Evolutionary conservation across 345 rosid genomes (phyloP).

Genomic region (Barbarea vulgaris): DNA sequence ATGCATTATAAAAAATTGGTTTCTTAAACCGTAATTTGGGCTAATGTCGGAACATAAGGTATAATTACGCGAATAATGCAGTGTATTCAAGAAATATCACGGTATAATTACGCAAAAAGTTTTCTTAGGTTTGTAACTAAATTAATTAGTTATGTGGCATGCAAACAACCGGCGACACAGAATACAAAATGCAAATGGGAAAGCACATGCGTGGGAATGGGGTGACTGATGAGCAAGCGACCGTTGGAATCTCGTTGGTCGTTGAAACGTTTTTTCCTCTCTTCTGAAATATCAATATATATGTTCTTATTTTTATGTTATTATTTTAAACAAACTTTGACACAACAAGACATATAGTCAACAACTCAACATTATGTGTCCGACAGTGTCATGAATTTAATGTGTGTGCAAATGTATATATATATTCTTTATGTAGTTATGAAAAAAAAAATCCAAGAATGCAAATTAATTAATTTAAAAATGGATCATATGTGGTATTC

Average conservation of each 20-base stretch:
- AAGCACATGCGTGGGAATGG: constrained; percentile 35
- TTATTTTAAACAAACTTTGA: neutral
- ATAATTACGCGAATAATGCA: constrained; percentile 16
- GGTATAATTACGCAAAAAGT: neutral
- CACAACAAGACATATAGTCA: constrained; percentile 31
- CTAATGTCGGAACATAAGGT: constrained; percentile 3
- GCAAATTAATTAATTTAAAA: no score
- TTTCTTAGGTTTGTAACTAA: neutral
- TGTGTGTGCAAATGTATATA: neutral
- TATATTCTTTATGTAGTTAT: neutral
- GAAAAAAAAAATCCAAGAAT: no score
- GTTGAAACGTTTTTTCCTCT: constrained; percentile 19
- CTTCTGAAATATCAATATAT: neutral
- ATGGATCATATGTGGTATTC: no score
- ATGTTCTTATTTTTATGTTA: neutral
- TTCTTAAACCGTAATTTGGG: constrained; percentile 19
- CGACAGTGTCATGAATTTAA: constrained; percentile 25
- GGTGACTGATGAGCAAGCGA: constrained; percentile 25
- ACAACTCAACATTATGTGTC: constrained; percentile 29
- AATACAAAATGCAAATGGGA: constrained; percentile 24
- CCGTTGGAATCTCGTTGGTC: constrained; percentile 41
- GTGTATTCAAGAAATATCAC: neutral
- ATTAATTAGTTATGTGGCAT: neutral
- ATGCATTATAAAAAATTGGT: constrained; percentile 8
- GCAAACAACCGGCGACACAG: constrained; percentile 24